Conservation (phyloP, 306 rosid genomes). For the Corylus americana region DNA sequence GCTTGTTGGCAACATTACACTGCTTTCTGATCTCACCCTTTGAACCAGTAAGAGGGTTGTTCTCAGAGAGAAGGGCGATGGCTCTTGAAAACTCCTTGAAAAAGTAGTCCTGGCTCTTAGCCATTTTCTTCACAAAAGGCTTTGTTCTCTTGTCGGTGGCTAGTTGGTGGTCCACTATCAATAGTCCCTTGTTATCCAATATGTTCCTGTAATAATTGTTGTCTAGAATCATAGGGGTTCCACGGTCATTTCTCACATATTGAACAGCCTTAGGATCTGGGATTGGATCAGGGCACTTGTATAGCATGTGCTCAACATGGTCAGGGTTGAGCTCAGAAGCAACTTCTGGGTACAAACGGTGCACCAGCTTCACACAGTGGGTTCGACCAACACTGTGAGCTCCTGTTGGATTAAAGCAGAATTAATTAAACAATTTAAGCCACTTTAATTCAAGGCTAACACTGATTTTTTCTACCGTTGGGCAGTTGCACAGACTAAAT, state of each 20-base stretch:
- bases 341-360: conserved; percentile 93
- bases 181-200: conserved; percentile 84
- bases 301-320: conserved; percentile 85
- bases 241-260: conserved; percentile 94
- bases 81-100: conserved; percentile 85
- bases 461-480: too few species aligned
- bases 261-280: conserved; percentile 98
- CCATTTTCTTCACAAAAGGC: conserved; percentile 96
- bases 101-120: conserved; percentile 88
- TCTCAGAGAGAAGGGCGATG: conserved; percentile 76
- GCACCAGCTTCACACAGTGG: conserved; percentile 93
- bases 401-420: conserved; percentile 50
- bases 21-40: conserved; percentile 92
- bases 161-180: conserved; percentile 80
- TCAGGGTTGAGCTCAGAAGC: conserved; percentile 75
- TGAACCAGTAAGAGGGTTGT: conserved; percentile 90
- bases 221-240: conserved; percentile 90
- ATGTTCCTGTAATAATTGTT: conserved; percentile 96
- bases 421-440: not conserved
- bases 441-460: not conserved
- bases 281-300: conserved; percentile 89
- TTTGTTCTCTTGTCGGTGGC: conserved; percentile 87
- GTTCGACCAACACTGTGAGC: conserved; percentile 96
- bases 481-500: too few species aligned
- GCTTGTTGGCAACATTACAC: conserved; percentile 85